Conservation (phyloP, 1,284 basidiomycete genomes). For the Phellopilus nigrolimitatus region DNA sequence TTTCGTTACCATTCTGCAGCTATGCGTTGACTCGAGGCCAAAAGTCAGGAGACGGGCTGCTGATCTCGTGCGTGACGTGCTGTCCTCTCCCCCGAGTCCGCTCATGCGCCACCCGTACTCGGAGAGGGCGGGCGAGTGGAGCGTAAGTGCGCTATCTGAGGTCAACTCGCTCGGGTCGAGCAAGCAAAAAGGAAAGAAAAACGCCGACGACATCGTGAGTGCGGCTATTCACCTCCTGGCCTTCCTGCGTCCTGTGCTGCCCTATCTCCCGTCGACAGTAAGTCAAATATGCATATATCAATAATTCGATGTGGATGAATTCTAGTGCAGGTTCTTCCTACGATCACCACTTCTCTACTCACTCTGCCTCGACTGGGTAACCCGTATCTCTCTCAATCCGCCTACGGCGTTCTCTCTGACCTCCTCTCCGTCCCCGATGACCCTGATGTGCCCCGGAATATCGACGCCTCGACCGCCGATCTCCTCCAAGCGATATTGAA, state of each 20-base stretch:
- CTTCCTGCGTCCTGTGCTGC: conserved; percentile 60
- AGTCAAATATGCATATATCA: conserved; percentile 28
- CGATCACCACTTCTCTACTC: conserved; percentile 67
- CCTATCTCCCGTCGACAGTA: conserved; percentile 63
- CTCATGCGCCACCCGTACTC: conserved; percentile 81
- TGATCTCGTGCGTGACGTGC: conserved; percentile 76
- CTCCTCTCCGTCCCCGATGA: conserved; percentile 55
- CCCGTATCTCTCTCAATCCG: conserved; percentile 78
- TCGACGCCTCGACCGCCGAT: conserved; percentile 57
- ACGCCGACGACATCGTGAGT: conserved; percentile 59
- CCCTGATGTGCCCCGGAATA: conserved; percentile 41
- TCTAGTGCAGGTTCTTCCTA: conserved; percentile 56
- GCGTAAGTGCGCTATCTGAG: conserved; percentile 61
- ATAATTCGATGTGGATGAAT: conserved; percentile 21
- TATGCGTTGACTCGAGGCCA: conserved; percentile 85
- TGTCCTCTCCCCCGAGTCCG: conserved; percentile 73
- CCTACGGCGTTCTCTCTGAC: conserved; percentile 77
- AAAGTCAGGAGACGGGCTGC: conserved; percentile 92
- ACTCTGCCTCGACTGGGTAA: conserved; percentile 78
- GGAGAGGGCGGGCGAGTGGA: conserved; percentile 76
- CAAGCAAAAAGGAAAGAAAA: conserved; percentile 59
- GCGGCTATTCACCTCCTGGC: conserved; percentile 79
- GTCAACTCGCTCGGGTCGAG: conserved; percentile 57
- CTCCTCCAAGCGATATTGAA: conserved; percentile 72
- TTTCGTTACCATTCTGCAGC: conserved; percentile 75